Percentiles rank a stretch among this genome's conserved stretches.
These are phyloP conservation scores for Rhizophagus clarus DNA, from an alignment of 192 early-diverging fungal genomes.

Conservation along the genomic window DNA sequence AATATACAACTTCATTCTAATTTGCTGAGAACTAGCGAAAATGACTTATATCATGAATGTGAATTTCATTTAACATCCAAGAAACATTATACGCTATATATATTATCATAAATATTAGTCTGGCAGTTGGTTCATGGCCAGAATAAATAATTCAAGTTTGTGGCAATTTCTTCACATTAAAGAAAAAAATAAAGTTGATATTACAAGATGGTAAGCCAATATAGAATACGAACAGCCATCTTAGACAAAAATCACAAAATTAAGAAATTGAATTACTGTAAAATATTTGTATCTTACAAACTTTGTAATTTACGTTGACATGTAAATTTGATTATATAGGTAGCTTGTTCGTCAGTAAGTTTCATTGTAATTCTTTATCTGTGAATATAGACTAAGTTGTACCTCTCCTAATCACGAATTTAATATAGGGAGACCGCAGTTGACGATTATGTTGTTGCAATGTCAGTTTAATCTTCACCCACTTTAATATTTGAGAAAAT, in stretches of 20 bases:
- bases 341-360: constrained; percentile 81
- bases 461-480: constrained; percentile 55
- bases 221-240: constrained; percentile 66
- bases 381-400: constrained; percentile 35
- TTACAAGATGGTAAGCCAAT: constrained; percentile 50
- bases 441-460: constrained; percentile 73
- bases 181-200: not conserved
- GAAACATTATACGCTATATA: not conserved
- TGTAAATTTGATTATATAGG: constrained; percentile 94
- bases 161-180: not conserved
- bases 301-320: constrained; percentile 64
- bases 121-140: constrained; percentile 42
- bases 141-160: not conserved
- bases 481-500: not conserved
- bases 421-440: constrained; percentile 74
- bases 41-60: constrained; percentile 79
- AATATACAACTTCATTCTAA: constrained; percentile 56
- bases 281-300: constrained; percentile 69
- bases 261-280: constrained; percentile 42
- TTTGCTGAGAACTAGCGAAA: constrained; percentile 60
- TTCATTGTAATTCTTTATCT: constrained; percentile 84
- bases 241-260: constrained; percentile 24
- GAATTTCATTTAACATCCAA: constrained; percentile 50
- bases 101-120: not conserved
- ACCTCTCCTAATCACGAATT: constrained; percentile 45